Evolutionary conservation across 495 filamentous ascomycete species (phyloP).

Genomic region (Hyphodiscus hymeniophilus): DNA sequence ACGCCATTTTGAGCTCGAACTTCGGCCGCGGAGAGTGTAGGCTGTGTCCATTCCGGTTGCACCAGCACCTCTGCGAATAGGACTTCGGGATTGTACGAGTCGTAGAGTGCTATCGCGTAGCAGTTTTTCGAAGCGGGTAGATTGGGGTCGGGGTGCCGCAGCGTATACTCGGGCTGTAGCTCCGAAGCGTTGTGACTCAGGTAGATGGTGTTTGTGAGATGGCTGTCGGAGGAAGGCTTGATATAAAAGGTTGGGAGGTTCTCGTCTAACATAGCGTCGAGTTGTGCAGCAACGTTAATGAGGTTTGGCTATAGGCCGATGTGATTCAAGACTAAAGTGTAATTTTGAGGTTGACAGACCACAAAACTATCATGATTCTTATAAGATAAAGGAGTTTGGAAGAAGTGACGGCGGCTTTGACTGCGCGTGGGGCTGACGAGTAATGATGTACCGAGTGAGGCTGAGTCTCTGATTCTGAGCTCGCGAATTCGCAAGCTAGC

Average conservation of each 20-base stretch:
- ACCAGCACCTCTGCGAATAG: constrained; percentile 84
- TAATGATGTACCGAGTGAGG: constrained; percentile 6
- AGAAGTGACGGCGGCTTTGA: neutral
- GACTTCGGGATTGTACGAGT: constrained; percentile 71
- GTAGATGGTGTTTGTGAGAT: constrained; percentile 51
- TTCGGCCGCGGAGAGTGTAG: constrained; percentile 69
- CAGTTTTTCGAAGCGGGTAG: constrained; percentile 63
- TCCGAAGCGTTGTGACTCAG: constrained; percentile 76
- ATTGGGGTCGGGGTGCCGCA: constrained; percentile 66
- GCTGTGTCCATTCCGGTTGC: constrained; percentile 75
- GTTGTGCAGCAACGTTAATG: constrained; percentile 6
- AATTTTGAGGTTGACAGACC: neutral
- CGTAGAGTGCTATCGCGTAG: constrained; percentile 79
- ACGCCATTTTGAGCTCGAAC: constrained; percentile 56
- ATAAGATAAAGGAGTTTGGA: constrained; percentile 1
- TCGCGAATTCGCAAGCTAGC: neutral
- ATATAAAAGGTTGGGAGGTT: constrained; percentile 64
- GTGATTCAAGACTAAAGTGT: constrained; percentile 2
- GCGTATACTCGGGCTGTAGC: constrained; percentile 65
- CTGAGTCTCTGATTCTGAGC: constrained; percentile 7
- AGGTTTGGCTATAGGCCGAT: neutral
- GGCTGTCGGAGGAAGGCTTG: constrained; percentile 31
- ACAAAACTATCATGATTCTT: constrained; percentile 5
- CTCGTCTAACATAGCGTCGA: constrained; percentile 73
- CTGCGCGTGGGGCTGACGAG: constrained; percentile 11